Evolutionary conservation across 352 stramenopile genomes (phyloP).

Genomic region (Phytophthora citricola): DNA sequence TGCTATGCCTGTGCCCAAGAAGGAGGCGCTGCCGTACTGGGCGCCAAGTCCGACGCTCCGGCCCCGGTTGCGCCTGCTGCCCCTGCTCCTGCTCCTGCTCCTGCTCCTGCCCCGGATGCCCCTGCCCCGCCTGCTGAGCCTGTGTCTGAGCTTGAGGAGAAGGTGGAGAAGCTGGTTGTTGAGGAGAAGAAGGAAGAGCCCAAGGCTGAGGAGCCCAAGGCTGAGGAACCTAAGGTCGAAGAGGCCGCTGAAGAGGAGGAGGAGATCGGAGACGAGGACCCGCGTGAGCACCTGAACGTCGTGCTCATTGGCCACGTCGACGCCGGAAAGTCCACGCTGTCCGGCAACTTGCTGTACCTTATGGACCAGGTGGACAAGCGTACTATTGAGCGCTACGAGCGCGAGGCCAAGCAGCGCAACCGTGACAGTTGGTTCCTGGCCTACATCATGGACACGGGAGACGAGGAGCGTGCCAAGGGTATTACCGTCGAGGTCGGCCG

Average conservation of each 20-base stretch:
- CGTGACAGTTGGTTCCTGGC: conserved; percentile 94
- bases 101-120: background rate
- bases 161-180: conserved; percentile 34
- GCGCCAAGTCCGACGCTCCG: conserved; percentile 7
- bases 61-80: conserved; percentile 18
- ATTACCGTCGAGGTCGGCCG: conserved; percentile 92
- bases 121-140: conserved; percentile 28
- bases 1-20: conserved; percentile 80
- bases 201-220: conserved; percentile 40
- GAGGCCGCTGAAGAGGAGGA: conserved; percentile 68
- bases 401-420: conserved; percentile 95
- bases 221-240: conserved; percentile 48
- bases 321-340: conserved; percentile 98
- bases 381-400: conserved; percentile 99
- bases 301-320: conserved; percentile 99
- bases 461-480: conserved; percentile 97
- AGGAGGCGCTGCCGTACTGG: conserved; percentile 56
- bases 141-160: conserved; percentile 42
- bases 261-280: conserved; percentile 92
- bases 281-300: conserved; percentile 98
- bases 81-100: background rate
- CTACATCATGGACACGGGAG: conserved; percentile 99
- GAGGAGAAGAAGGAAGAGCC: conserved; percentile 39
- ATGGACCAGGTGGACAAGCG: conserved; percentile 99
- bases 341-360: conserved; percentile 98